Base-by-base conservation (phyloP, 306 rosid species). In the Prunus mume region DNA sequence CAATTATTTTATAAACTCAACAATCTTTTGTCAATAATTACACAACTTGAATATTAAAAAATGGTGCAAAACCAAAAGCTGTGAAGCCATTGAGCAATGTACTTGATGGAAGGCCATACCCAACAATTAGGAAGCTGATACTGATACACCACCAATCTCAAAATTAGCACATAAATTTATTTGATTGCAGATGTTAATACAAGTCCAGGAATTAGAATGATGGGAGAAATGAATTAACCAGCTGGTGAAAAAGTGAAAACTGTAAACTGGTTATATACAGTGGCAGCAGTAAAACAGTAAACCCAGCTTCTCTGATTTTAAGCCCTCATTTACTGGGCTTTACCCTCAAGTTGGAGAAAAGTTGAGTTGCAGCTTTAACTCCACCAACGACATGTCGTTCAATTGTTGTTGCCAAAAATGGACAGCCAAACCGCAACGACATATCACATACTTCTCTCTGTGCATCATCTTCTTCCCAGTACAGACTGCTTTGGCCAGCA, bases 301-400 rank as follows among this genome's bases (percentile, higher is more conserved):
- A 47, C 52, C 18, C 82, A 47, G 87, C 80, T 72, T 89, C 78
- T 75, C 88, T 78, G 51, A 87, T 81, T 73, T 89, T 73, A 61
- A 93, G 86, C 86, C 97, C 87, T 12, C 9, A 38, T 6, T 38
- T 38, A 7, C 43, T 38, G 9, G 43, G 43, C 41, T 1, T 34
- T 34, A 1, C 41, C 41, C 41, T 24, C 25, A 24, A 24, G 25
- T 24, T 24, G 25, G 25, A 24, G 25, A 24, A 34, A 38, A 38
- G 9, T 1, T 7, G 5, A 47, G 15, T 47, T 11, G 52, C 1
- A 13, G 6, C 15, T 3, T 14, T 47, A 47, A 4, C 18, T 13
- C 18, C 18, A 3, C 52, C 52, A 47, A 38, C 7, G 34, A 12
- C 65, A 25, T 25, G 34, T 25, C 32, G 34, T 25, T 60, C 65